A percentile compares a stretch with the other conserved stretches of the same genome.
These are phyloP conservation scores for Cyphellophora europaea DNA, from an alignment of 2,329 filamentous ascomycete genomes.

Conservation along the genomic window DNA sequence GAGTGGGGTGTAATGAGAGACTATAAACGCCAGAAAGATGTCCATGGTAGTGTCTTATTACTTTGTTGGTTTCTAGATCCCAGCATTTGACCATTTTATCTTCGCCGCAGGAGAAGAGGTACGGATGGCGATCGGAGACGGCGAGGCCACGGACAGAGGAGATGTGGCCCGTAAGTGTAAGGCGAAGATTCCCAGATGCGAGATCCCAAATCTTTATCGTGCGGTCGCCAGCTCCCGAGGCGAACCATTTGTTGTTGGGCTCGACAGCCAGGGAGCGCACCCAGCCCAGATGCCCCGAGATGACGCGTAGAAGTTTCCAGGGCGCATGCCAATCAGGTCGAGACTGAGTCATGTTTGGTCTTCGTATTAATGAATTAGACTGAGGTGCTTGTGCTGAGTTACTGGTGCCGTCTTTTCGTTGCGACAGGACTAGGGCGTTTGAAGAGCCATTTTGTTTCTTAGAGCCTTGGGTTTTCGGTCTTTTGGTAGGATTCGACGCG, in stretches of 20 bases:
- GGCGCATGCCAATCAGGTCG: constrained; percentile 95
- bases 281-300: constrained; percentile 94
- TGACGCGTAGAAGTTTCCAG: constrained; percentile 97
- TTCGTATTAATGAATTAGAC: constrained; percentile 52
- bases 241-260: constrained; percentile 96
- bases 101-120: constrained; percentile 94
- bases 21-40: constrained; percentile 95
- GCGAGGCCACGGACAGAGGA: constrained; percentile 87
- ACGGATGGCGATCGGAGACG: constrained; percentile 86
- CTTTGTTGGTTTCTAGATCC: constrained; percentile 99
- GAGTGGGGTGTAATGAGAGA: constrained; percentile 80
- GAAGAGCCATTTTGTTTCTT: constrained; percentile 55
- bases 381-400: constrained; percentile 24
- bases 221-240: constrained; percentile 84
- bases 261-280: constrained; percentile 83
- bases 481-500: constrained; percentile 52
- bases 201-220: constrained; percentile 99
- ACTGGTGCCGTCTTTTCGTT: constrained; percentile 28
- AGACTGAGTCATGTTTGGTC: constrained; percentile 55
- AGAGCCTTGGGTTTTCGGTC: constrained; percentile 45
- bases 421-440: constrained; percentile 19
- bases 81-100: constrained; percentile 99
- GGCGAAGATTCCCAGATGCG: constrained; percentile 69
- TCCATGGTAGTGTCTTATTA: constrained; percentile 94
- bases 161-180: constrained; percentile 90